phyloP scores from a whole-genome alignment of 2,329 filamentous ascomycete species.

The Sporothrix brasiliensis region DNA sequence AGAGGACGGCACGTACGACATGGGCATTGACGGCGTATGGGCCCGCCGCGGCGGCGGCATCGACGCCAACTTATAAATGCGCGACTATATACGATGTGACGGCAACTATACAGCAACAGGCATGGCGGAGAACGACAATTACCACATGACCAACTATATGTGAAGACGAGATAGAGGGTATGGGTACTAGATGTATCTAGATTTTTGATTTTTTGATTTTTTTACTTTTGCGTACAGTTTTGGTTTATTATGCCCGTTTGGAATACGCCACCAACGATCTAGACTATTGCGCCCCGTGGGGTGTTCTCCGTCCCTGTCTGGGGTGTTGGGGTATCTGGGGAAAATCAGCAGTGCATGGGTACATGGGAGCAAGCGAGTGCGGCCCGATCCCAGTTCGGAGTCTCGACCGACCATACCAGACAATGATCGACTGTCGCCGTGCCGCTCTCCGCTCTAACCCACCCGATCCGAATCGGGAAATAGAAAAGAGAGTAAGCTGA shows the following conservation, averaged over 20 bases:
- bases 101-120: too few species aligned
- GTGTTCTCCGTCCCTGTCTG: background rate
- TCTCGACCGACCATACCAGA: background rate
- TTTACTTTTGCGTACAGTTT: too few species aligned
- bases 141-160: slow-evolving; percentile 27
- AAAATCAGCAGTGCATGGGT: too few species aligned
- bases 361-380: background rate
- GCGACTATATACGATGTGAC: background rate
- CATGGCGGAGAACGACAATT: slow-evolving; percentile 7
- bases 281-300: slow-evolving; percentile 30
- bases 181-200: too few species aligned
- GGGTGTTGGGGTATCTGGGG: too few species aligned
- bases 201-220: too few species aligned
- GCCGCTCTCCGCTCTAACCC: background rate
- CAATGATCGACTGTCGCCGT: background rate
- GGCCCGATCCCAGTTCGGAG: slow-evolving; percentile 14
- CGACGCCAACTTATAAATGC: slow-evolving; percentile 28
- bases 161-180: too few species aligned
- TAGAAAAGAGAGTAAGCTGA: background rate
- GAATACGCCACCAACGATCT: background rate
- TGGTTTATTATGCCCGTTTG: too few species aligned
- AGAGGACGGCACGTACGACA: slow-evolving; percentile 30
- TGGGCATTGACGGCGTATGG: slow-evolving; percentile 32
- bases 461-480: slow-evolving; percentile 5
- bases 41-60: slow-evolving; percentile 27